These are phyloP conservation scores for Hymenoscyphus salicellus DNA, from an alignment of 2,329 filamentous ascomycete species.

Conservation along the genomic window DNA sequence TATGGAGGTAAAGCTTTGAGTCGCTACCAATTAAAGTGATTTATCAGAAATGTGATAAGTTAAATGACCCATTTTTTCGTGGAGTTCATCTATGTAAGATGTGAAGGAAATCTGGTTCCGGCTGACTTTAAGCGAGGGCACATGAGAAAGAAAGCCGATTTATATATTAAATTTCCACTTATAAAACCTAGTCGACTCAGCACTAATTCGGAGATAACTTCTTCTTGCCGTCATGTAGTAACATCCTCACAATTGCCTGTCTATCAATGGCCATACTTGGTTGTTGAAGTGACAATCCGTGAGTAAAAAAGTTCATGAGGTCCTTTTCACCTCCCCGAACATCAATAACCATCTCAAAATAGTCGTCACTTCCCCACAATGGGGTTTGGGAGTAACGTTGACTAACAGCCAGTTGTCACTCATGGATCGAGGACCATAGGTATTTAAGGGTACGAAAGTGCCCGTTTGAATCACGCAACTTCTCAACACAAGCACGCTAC, in stretches of 20 bases:
- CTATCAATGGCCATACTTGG: not conserved
- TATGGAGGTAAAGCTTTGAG: no score
- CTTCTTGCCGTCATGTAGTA: not conserved
- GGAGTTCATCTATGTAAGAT: no score
- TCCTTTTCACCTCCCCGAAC: not conserved
- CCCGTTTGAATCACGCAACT: not conserved
- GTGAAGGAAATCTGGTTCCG: no score
- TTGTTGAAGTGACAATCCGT: not conserved
- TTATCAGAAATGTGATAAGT: no score
- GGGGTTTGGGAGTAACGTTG: no score
- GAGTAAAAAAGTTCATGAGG: not conserved
- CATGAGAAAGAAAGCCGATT: not conserved
- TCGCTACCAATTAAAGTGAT: no score
- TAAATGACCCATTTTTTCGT: no score
- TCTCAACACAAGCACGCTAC: not conserved
- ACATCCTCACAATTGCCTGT: not conserved
- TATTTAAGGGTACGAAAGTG: not conserved
- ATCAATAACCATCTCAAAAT: not conserved
- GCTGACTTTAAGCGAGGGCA: not conserved
- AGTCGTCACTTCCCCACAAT: not conserved
- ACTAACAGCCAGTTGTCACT: no score
- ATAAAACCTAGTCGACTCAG: not conserved
- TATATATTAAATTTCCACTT: not conserved
- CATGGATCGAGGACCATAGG: no score
- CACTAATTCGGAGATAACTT: not conserved